Evolutionary conservation across 2,329 filamentous ascomycete genomes (phyloP), one percentile per base, ranked within the genome.

Genomic region (Ascomycota sp.): DNA sequence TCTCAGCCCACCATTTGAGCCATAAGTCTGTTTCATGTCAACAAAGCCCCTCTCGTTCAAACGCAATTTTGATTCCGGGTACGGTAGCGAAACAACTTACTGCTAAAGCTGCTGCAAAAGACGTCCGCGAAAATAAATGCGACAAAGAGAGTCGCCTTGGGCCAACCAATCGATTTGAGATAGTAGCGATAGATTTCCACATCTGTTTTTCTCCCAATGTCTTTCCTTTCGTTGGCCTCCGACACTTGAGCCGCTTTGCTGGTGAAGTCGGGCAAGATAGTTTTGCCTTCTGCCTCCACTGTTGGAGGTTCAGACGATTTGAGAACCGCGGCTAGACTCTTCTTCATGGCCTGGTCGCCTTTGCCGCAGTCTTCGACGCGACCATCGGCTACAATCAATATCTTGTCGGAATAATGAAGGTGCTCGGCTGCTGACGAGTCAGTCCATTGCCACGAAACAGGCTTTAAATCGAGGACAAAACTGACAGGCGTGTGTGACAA

Each of bases 1-100:
- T 31, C 21, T 40, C 41, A 2, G 46, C 43, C 36, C 45, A 51
- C 34, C 42, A 50, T 29, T 48, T 50, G 12, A 51, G 34, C 46
- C 45, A 48, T 21, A 49, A 33, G 11, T 30, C 31, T 31, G 40
- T 31, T 8, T n/a, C 28, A 23, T 13, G 13, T 29, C 28, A 29
- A 21, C 28, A 12, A 15, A 9, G 22, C 11, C n/a, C n/a, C n/a
- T n/a, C n/a, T n/a, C n/a, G n/a, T n/a, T n/a, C n/a, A n/a, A n/a
- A n/a, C n/a, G n/a, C n/a, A n/a, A n/a, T n/a, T n/a, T n/a, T n/a
- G n/a, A n/a, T n/a, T n/a, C n/a, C n/a, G n/a, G n/a, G n/a, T n/a
- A n/a, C n/a, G n/a, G n/a, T n/a, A n/a, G n/a, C n/a, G n/a, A n/a
- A n/a, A 17, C 3, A 12, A 32, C 34, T 29, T 22, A 36, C 34